phyloP scores from a whole-genome alignment of 1,284 basidiomycete species.

The Clitocybe nebularis region DNA sequence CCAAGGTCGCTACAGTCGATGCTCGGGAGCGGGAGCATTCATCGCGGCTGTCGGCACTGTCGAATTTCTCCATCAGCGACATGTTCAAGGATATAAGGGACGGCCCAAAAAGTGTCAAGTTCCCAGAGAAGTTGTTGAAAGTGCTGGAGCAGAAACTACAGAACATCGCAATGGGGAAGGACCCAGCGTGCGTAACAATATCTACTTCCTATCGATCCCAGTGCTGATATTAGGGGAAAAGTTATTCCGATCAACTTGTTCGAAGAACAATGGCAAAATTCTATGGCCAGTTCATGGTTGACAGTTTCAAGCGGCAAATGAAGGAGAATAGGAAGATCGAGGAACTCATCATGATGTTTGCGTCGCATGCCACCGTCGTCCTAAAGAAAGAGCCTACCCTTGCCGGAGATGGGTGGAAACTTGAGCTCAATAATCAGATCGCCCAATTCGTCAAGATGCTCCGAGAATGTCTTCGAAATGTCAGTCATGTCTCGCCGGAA shows the following conservation, averaged over 20 bases:
- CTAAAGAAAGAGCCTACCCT: conserved; percentile 80
- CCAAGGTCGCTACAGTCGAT: conserved; percentile 31
- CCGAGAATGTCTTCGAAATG: conserved; percentile 68
- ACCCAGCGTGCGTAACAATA: conserved; percentile 62
- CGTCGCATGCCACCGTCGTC: conserved; percentile 81
- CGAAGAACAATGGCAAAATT: conserved; percentile 88
- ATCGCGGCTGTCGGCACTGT: conserved; percentile 66
- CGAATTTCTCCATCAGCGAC: conserved; percentile 79
- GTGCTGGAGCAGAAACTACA: conserved; percentile 83
- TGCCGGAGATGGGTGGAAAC: conserved; percentile 86
- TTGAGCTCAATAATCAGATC: conserved; percentile 89
- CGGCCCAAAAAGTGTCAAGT: conserved; percentile 80
- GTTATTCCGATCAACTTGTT: conserved; percentile 84
- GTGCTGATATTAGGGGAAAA: conserved; percentile 25
- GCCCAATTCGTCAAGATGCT: conserved; percentile 84
- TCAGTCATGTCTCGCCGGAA: conserved; percentile 81
- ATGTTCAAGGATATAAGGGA: conserved; percentile 75
- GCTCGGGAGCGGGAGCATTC: conserved; percentile 55
- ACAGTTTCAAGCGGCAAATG: conserved; percentile 83
- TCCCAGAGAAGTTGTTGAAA: conserved; percentile 90
- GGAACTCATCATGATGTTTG: conserved; percentile 94
- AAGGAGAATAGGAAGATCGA: conserved; percentile 97
- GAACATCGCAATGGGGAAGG: conserved; percentile 88
- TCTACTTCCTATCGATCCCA: neutral
- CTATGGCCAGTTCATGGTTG: conserved; percentile 84